phyloP scores from a whole-genome alignment of 768 basidiomycete species.

The Suillus variegatus region DNA sequence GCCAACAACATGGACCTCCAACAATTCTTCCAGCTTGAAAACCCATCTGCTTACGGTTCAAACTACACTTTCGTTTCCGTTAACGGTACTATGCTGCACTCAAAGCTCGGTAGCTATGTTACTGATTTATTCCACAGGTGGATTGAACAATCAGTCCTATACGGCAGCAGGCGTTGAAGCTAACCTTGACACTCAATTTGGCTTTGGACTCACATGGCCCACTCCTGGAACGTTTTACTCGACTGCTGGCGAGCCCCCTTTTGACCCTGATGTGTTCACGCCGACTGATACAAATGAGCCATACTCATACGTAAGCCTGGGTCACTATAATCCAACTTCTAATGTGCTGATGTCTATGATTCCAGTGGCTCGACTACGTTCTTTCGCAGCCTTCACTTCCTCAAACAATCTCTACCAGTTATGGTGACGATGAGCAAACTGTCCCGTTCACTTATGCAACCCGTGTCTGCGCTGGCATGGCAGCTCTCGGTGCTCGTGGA shows the following conservation, averaged over 20 bases:
- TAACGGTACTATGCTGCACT: constrained; percentile 41
- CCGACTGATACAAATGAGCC: constrained; percentile 51
- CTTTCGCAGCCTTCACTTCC: constrained; percentile 46
- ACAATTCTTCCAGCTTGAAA: constrained; percentile 49
- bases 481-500: constrained; percentile 70
- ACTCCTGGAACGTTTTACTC: constrained; percentile 61
- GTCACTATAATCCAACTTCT: neutral
- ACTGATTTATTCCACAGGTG: constrained; percentile 42
- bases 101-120: neutral
- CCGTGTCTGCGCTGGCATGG: constrained; percentile 62
- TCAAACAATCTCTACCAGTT: constrained; percentile 69
- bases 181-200: constrained; percentile 68
- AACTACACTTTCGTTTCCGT: constrained; percentile 57
- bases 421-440: constrained; percentile 76
- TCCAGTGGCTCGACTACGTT: constrained; percentile 64
- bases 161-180: constrained; percentile 62
- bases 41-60: constrained; percentile 49
- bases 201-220: constrained; percentile 64
- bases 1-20: constrained; percentile 57
- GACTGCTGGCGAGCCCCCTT: constrained; percentile 64
- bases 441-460: constrained; percentile 58
- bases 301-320: constrained; percentile 40
- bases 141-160: constrained; percentile 56
- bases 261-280: constrained; percentile 46
- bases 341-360: constrained; percentile 6